Evolutionary conservation across 2,329 filamentous ascomycete species (phyloP), one percentile per base, ranked within the genome.

Genomic region (Reticulascus tulasneorum): DNA sequence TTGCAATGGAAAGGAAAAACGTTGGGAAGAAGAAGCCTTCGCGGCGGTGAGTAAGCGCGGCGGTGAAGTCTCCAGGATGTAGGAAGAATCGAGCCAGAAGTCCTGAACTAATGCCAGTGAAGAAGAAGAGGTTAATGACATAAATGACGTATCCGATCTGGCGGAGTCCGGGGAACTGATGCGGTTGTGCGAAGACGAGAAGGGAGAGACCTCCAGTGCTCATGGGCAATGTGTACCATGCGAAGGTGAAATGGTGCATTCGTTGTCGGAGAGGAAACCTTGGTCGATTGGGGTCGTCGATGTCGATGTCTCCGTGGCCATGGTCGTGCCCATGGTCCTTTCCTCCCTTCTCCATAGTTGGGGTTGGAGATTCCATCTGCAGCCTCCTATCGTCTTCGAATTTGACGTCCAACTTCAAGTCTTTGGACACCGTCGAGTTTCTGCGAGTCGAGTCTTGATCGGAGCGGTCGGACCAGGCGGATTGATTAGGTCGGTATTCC

Each of bases 151-250:
- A 66, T 1, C 84, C 84, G 33, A 88, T 82, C 5, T 75, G 71
- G 5, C 60, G 55, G 2, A 87, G 62, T 0, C 83, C 83, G 0
- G 62, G 52, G 54, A 90, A 90, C 36, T 67, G 63, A 48, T 79
- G 75, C 8, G 84, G 84, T 33, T 79, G 77, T 4, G 71, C 69
- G 28, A 67, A 66, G 27, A 89, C 68, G 12, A 88, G 68, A 4
- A 82, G 59, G 0, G 83, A 75, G 2, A 89, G 59, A 0, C 82
- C 82, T 22, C 84, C 84, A 0, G 82, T 86, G 30, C 79, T 84
- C 84, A 88, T 88, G 3, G 82, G 81, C 21, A 79, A 65, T 2
- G 82, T 84, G 58, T 82, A 90, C 82, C 83, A 87, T 13, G 78
- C 79, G 81, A 79, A 82, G 1, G 77, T 82, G 52, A 82, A 80